These are phyloP conservation scores for Globisporangium yorkense DNA, from an alignment of 352 stramenopile genomes.

Conservation along the genomic window DNA sequence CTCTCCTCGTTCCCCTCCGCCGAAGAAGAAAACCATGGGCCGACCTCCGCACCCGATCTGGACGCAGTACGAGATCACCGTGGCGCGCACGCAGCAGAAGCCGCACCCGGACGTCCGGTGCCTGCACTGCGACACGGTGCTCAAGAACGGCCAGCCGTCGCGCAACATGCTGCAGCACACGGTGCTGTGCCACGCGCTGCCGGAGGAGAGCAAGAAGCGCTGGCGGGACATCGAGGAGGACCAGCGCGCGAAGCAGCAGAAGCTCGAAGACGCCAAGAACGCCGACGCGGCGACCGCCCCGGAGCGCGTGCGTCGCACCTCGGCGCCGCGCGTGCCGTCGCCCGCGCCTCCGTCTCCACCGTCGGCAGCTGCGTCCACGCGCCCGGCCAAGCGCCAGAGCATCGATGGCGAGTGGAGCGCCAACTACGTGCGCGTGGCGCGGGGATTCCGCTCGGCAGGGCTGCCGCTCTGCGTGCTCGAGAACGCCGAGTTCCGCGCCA, in stretches of 20 bases:
- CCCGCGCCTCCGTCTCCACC: background rate
- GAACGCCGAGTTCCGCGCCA: constrained; percentile 1
- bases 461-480: background rate
- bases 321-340: background rate
- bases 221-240: background rate
- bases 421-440: background rate
- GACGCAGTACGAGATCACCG: background rate
- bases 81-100: background rate
- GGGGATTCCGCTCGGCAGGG: background rate
- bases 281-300: background rate
- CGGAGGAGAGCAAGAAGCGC: constrained; percentile 1
- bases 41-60: background rate
- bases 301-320: background rate
- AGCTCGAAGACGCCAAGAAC: background rate
- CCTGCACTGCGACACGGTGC: background rate
- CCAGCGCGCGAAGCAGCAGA: background rate
- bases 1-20: no score
- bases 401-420: background rate
- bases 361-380: background rate
- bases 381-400: background rate
- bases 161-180: constrained; percentile 1
- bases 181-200: background rate
- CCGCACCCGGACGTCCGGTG: background rate
- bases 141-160: background rate
- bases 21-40: background rate